Percentiles rank a stretch among this genome's conserved stretches.
These are phyloP conservation scores for Sporisorium iseilematis-ciliati DNA, from an alignment of 1,284 basidiomycete genomes.

Conservation along the genomic window DNA sequence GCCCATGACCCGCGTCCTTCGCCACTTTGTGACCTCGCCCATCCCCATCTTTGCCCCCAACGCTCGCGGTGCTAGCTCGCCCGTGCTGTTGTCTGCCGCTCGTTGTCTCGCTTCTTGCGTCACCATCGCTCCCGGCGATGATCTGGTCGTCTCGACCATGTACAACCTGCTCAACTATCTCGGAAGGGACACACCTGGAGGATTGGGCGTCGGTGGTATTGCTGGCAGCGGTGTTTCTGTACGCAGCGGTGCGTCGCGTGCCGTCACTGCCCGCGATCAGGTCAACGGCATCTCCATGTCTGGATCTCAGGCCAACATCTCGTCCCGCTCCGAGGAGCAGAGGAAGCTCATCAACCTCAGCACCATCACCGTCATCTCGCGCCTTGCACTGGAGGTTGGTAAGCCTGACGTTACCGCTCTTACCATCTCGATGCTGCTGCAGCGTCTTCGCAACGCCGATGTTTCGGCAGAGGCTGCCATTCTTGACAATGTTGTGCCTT, in stretches of 20 bases:
- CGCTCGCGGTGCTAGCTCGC: constrained; percentile 75
- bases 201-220: constrained; percentile 71
- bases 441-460: constrained; percentile 85
- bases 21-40: constrained; percentile 88
- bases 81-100: constrained; percentile 84
- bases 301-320: constrained; percentile 49
- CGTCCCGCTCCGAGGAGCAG: constrained; percentile 79
- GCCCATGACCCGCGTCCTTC: constrained; percentile 82
- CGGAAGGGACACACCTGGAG: constrained; percentile 75
- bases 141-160: constrained; percentile 92
- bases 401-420: constrained; percentile 62
- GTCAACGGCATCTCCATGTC: constrained; percentile 41
- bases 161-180: constrained; percentile 95
- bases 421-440: constrained; percentile 86
- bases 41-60: constrained; percentile 83
- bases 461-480: constrained; percentile 89
- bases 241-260: constrained; percentile 72
- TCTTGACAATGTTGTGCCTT: constrained; percentile 88
- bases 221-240: constrained; percentile 73
- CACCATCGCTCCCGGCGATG: constrained; percentile 85
- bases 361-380: constrained; percentile 75
- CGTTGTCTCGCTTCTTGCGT: constrained; percentile 91
- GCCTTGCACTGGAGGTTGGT: constrained; percentile 62
- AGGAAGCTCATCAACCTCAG: constrained; percentile 86
- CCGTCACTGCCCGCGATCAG: constrained; percentile 46